These are phyloP conservation scores for Thymus quinquecostatus DNA, from an alignment of 257 asterid genomes.

Conservation along the genomic window DNA sequence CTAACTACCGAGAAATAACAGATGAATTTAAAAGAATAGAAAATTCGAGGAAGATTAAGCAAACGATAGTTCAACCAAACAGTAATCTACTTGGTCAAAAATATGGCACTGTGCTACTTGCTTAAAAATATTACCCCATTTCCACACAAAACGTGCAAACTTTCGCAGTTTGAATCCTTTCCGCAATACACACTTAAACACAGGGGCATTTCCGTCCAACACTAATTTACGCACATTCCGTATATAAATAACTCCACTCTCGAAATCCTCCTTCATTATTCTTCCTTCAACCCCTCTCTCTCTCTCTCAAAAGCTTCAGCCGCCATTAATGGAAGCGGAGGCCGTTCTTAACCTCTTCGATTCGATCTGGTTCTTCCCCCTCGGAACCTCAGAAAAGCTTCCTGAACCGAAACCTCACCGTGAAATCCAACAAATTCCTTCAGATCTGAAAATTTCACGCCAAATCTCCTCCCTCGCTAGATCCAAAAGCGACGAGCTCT, in stretches of 20 bases:
- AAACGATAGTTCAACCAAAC: background rate
- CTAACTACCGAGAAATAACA: background rate
- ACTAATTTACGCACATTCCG: background rate
- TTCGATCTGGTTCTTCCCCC: conserved; percentile 63
- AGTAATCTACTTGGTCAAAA: conserved; percentile 24
- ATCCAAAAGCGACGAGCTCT: conserved; percentile 48
- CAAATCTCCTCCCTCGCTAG: conserved; percentile 36
- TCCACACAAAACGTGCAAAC: conserved; percentile 28
- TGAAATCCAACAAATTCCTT: conserved; percentile 23
- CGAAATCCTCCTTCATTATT: background rate
- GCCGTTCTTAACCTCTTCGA: conserved; percentile 60
- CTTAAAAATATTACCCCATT: background rate
- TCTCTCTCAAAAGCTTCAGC: background rate
- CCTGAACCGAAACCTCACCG: background rate
- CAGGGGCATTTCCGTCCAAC: conserved; percentile 26
- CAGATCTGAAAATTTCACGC: conserved; percentile 17
- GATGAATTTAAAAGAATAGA: background rate
- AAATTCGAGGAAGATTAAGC: background rate
- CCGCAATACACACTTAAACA: background rate
- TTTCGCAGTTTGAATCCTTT: conserved; percentile 19
- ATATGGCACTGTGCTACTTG: background rate
- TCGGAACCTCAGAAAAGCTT: conserved; percentile 28
- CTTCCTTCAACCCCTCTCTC: background rate
- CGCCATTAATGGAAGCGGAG: conserved; percentile 64
- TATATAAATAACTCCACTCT: background rate